These are phyloP conservation scores for Cruciata laevipes DNA, from an alignment of 257 asterid genomes.

Conservation along the genomic window DNA sequence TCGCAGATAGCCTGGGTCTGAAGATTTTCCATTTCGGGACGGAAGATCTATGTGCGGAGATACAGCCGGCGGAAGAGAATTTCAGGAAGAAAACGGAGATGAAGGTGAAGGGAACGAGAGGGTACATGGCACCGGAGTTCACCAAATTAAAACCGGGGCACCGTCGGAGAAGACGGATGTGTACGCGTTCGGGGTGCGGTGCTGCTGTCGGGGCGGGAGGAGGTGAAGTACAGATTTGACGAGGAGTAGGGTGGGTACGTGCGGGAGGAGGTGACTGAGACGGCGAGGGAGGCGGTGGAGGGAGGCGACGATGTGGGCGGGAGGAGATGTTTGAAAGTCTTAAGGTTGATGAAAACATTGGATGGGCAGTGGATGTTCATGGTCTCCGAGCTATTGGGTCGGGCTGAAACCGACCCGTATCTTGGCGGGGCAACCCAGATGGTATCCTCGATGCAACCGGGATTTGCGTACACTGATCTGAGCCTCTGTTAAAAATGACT, in stretches of 20 bases:
- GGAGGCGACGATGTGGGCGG: slow-evolving; percentile 61
- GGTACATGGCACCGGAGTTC: slow-evolving; percentile 95
- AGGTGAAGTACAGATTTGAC: no score
- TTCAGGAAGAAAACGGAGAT: slow-evolving; percentile 38
- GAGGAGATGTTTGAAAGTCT: no score
- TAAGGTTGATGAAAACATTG: no score
- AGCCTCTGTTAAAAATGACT: no score
- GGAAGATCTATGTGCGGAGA: slow-evolving; percentile 89
- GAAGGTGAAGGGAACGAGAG: slow-evolving; percentile 76
- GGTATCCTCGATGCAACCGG: no score
- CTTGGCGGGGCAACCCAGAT: no score
- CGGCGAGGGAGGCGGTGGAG: slow-evolving; percentile 43
- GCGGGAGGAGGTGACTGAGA: slow-evolving; percentile 66
- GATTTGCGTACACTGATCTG: no score
- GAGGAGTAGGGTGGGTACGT: slow-evolving; percentile 52
- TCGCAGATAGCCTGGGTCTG: slow-evolving; percentile 38
- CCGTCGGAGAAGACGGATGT: slow-evolving; percentile 64
- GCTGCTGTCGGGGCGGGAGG: slow-evolving; percentile 75
- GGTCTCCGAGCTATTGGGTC: no score
- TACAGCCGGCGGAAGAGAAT: slow-evolving; percentile 20
- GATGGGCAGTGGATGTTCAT: no score
- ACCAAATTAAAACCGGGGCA: slow-evolving; percentile 52
- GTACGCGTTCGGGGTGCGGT: slow-evolving; percentile 90
- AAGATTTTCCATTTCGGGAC: slow-evolving; percentile 86
- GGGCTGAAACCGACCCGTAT: no score